These are phyloP conservation scores for Plasmodium gaboni DNA, from an alignment of 169 alveolate species.

Conservation along the genomic window DNA sequence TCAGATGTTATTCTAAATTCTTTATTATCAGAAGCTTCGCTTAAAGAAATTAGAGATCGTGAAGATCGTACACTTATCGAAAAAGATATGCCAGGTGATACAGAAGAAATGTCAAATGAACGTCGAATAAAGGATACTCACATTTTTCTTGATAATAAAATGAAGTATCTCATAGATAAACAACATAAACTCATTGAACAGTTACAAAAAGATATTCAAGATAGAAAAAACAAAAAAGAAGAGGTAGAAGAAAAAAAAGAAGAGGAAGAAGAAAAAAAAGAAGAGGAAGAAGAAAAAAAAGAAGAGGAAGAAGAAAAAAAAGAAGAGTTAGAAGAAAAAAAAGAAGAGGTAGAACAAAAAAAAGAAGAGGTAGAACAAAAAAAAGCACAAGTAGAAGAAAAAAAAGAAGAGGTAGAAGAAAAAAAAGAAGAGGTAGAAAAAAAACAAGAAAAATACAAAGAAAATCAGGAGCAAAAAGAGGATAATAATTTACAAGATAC, in stretches of 20 bases:
- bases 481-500: neutral
- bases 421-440: too few species aligned
- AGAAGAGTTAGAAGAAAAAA: too few species aligned
- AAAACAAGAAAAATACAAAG: neutral
- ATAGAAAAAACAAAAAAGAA: neutral
- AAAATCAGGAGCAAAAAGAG: neutral
- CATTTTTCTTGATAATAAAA: neutral
- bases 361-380: too few species aligned
- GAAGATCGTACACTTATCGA: slow-evolving; percentile 2
- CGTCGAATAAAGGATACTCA: neutral
- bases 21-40: neutral
- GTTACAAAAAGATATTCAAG: neutral
- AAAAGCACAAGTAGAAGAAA: too few species aligned
- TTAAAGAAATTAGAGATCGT: neutral
- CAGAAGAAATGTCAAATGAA: slow-evolving; percentile 20
- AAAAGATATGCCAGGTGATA: slow-evolving; percentile 3
- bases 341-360: too few species aligned
- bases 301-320: neutral
- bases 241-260: neutral
- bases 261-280: neutral
- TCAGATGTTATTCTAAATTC: neutral
- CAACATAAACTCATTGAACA: neutral
- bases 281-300: neutral
- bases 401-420: too few species aligned
- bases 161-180: slow-evolving; percentile 10